Base-by-base conservation (phyloP, 2,329 filamentous ascomycete genomes). In the Aspergillus japonicus region DNA sequence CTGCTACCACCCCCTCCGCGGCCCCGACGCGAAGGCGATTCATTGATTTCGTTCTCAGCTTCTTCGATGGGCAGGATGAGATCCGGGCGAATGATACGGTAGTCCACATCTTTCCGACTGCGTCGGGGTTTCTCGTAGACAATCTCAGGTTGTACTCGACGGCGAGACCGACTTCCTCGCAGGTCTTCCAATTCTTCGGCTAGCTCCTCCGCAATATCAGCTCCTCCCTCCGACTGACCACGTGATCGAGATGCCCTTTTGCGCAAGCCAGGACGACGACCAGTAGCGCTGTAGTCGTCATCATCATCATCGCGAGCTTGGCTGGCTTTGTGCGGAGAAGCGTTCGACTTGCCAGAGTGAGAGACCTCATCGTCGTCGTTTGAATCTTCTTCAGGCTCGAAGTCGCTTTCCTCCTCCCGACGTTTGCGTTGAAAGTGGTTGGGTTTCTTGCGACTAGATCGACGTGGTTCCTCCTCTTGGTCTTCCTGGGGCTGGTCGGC, bases 41-140 rank as follows among this genome's bases (percentile, higher is more conserved):
- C 85, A 5, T 85, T 85, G 10, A 85, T 80, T 58, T 87, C 86
- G 51, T 88, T 85, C 50, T 85, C 89, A 31, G 90, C 89, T 53
- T 92, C 87, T 65, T 96, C 92, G n/a, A 88, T 83, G 1, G 90
- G 84, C 47, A 87, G 83, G 19, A 85, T 79, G 44, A 87, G 80
- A 64, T 92, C 89, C 47, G 93, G 87, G 0, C 91, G 88, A 48
- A 91, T 86, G 70, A 97, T 91, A 59, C 90, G 90, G 75, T 98
- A 98, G 73, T 96, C 91, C 31, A 95, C 89, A 51, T 85, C 83
- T 65, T 89, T 88, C 35, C 86, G 61, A 79, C 81, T 75, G 80
- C 80, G 70, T 67, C 87, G 64, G 81, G 87, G 64, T 51, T 78
- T 80, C 60, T 78, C 74, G 57, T 76, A 77, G 24, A 75, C 63